Evolutionary conservation across 345 rosid genomes (phyloP).

Genomic region (Eucalyptus cloeziana): DNA sequence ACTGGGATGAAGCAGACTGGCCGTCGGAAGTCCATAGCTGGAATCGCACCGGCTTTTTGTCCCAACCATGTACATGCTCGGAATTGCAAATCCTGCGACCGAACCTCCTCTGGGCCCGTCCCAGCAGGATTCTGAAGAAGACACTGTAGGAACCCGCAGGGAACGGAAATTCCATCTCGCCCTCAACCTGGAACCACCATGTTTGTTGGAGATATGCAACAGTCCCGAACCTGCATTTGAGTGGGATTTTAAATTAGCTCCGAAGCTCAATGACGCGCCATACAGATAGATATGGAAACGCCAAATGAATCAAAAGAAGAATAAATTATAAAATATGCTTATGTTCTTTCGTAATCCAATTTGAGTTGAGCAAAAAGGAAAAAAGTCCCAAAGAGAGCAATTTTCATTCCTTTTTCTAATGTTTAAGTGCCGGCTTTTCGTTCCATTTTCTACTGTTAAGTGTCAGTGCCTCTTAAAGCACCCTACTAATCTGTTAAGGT

Average conservation of each 20-base stretch:
- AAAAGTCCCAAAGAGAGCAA: not conserved
- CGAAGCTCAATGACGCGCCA: not conserved
- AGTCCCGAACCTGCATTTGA: slow-evolving; percentile 41
- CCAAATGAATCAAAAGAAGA: not conserved
- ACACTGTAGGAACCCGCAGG: slow-evolving; percentile 79
- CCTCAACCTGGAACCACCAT: slow-evolving; percentile 95
- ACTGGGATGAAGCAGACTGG: slow-evolving; percentile 61
- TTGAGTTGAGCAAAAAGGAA: not conserved
- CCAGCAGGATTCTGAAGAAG: slow-evolving; percentile 79
- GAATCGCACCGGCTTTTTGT: slow-evolving; percentile 73
- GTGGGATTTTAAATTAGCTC: not conserved
- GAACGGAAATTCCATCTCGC: slow-evolving; percentile 84
- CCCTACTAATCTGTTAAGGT: not conserved
- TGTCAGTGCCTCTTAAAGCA: not conserved
- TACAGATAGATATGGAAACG: not conserved
- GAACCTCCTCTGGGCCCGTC: slow-evolving; percentile 42
- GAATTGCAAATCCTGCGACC: slow-evolving; percentile 70
- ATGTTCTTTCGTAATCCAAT: not conserved
- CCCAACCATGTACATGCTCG: slow-evolving; percentile 89
- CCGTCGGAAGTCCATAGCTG: slow-evolving; percentile 88
- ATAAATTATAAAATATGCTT: not conserved
- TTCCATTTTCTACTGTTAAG: not conserved
- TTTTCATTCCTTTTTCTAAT: not conserved
- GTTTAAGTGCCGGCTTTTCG: too few relatives aligned
- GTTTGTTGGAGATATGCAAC: slow-evolving; percentile 90